phyloP scores from a whole-genome alignment of 129 eudicot species.

The Pulicaria dysenterica region DNA sequence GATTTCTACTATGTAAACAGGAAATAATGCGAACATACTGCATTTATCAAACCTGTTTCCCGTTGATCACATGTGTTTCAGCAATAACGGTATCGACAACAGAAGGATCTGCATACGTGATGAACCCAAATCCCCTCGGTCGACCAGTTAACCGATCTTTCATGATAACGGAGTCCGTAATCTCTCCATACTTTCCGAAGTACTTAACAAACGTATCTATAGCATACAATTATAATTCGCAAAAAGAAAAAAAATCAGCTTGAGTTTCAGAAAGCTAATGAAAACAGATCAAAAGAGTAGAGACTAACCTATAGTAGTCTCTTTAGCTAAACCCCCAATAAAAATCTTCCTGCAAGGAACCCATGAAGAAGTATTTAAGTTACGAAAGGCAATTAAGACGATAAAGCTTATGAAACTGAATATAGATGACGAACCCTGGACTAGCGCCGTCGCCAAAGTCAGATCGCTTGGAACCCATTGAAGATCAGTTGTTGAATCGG shows the following conservation, averaged over 20 bases:
- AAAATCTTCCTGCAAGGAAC: constrained; percentile 70
- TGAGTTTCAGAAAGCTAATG: neutral
- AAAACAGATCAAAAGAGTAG: neutral
- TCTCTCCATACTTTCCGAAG: constrained; percentile 89
- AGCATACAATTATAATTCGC: neutral
- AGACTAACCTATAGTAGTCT: constrained; percentile 65
- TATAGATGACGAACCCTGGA: constrained; percentile 65
- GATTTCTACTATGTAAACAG: neutral
- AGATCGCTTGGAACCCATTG: constrained; percentile 74
- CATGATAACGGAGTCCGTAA: constrained; percentile 91
- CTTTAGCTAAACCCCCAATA: constrained; percentile 86
- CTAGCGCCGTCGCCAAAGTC: constrained; percentile 88
- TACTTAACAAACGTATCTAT: constrained; percentile 75
- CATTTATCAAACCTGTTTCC: constrained; percentile 63
- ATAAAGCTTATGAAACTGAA: neutral
- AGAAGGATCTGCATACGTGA: constrained; percentile 84
- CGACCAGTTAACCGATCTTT: constrained; percentile 80
- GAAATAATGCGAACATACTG: neutral
- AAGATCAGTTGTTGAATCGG: neutral
- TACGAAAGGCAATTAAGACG: neutral
- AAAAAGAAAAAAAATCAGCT: neutral
- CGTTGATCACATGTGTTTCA: constrained; percentile 78
- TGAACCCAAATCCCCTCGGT: constrained; percentile 93
- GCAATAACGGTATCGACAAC: constrained; percentile 85
- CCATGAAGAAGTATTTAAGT: constrained; percentile 11